phyloP scores from a whole-genome alignment of 805 yeast species.

The Saccharomyces eubayanus region DNA sequence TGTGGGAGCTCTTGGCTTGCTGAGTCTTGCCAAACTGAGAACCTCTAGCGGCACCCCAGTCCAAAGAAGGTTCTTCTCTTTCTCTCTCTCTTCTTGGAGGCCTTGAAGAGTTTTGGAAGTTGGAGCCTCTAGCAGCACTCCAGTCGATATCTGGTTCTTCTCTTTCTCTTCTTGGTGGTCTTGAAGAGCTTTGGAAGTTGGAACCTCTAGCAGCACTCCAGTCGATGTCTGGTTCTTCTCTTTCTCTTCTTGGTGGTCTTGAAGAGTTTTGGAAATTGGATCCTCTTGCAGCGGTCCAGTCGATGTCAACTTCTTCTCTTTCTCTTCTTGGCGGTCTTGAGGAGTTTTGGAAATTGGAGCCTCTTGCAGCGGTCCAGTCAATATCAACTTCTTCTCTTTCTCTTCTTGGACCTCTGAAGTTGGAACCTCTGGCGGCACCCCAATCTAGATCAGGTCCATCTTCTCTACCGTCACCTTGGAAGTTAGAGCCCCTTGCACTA shows the following conservation, averaged over 20 bases:
- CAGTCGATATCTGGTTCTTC: slow-evolving; percentile 42
- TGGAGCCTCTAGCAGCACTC: slow-evolving; percentile 33
- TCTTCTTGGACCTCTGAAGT: slow-evolving; percentile 28
- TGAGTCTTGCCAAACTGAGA: slow-evolving; percentile 3
- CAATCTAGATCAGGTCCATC: slow-evolving; percentile 41
- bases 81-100: slow-evolving; percentile 23
- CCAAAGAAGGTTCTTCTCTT: slow-evolving; percentile 21
- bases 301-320: slow-evolving; percentile 47
- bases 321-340: slow-evolving; percentile 24
- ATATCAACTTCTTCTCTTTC: slow-evolving; percentile 31
- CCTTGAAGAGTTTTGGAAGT: slow-evolving; percentile 8
- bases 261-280: slow-evolving; percentile 20
- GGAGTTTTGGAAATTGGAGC: slow-evolving; percentile 29
- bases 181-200: slow-evolving; percentile 24
- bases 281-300: slow-evolving; percentile 48
- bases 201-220: slow-evolving; percentile 31
- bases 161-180: slow-evolving; percentile 30
- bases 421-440: slow-evolving; percentile 45
- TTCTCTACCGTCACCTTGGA: slow-evolving; percentile 22
- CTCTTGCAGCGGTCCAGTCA: slow-evolving; percentile 31
- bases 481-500: slow-evolving; percentile 32
- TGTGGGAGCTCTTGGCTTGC: slow-evolving; percentile 12
- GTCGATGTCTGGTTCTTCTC: slow-evolving; percentile 39
- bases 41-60: slow-evolving; percentile 29
- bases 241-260: slow-evolving; percentile 22